These are phyloP conservation scores for Flaveria robusta DNA, from an alignment of 129 eudicot species.

Conservation along the genomic window DNA sequence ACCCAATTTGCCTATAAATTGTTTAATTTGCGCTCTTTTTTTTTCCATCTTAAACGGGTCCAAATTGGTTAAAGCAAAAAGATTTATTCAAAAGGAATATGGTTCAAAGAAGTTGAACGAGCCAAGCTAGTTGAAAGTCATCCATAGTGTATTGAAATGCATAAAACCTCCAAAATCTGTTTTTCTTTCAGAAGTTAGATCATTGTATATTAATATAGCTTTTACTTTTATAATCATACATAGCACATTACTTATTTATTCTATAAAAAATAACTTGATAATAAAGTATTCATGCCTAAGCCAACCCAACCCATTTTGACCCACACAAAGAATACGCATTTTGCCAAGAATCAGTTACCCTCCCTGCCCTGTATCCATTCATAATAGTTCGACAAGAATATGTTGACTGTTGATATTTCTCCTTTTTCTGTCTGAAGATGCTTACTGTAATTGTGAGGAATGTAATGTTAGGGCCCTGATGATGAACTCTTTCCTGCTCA, in stretches of 20 bases:
- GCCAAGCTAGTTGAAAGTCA: neutral
- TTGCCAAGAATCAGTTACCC: neutral
- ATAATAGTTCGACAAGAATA: neutral
- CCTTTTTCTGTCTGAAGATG: conserved; percentile 25
- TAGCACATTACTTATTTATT: neutral
- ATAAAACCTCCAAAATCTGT: neutral
- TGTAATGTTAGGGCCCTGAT: conserved; percentile 70
- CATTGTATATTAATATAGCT: neutral
- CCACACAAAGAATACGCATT: neutral
- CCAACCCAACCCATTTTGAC: neutral
- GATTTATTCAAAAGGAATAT: neutral
- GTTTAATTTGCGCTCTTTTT: neutral
- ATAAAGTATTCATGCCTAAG: neutral
- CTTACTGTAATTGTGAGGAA: conserved; percentile 32
- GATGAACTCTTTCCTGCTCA: conserved; percentile 99
- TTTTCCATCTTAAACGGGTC: neutral
- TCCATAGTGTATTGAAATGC: neutral
- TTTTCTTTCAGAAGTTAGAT: neutral
- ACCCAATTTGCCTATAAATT: neutral
- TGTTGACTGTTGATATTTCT: neutral
- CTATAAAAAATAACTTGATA: neutral
- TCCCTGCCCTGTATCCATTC: neutral
- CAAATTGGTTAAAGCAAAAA: neutral
- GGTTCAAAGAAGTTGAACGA: neutral
- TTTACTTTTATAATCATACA: neutral